phyloP scores from a whole-genome alignment of 148 eudicot genomes.

The Mesembryanthemum crystallinum region DNA sequence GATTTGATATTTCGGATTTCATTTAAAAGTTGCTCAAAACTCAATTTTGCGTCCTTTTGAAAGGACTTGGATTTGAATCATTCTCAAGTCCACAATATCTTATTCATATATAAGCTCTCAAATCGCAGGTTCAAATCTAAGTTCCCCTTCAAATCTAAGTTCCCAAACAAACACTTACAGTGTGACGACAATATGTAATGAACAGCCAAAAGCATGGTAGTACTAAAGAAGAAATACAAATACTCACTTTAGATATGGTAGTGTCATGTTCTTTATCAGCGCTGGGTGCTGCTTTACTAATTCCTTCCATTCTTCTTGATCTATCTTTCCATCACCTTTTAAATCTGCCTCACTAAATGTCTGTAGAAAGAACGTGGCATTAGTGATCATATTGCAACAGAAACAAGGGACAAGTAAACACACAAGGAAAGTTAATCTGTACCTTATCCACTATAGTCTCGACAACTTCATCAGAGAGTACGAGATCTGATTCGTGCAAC shows the following conservation, averaged over 20 bases:
- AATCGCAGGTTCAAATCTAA: no score
- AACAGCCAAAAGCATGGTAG: no score
- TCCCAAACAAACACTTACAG: no score
- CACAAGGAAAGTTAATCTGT: not conserved
- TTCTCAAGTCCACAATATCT: no score
- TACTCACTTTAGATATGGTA: constrained; percentile 85
- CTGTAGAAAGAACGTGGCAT: constrained; percentile 29
- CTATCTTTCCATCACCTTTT: constrained; percentile 77
- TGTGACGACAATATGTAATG: not conserved
- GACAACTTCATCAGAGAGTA: constrained; percentile 55
- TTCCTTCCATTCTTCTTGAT: constrained; percentile 83
- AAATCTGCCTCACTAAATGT: constrained; percentile 73
- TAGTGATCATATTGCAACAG: not conserved
- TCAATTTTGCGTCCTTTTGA: no score
- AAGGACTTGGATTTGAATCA: no score
- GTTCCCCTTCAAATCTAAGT: no score
- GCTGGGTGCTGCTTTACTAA: constrained; percentile 76
- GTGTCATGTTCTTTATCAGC: constrained; percentile 93
- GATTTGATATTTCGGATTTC: no score
- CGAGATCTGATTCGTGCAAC: constrained; percentile 63
- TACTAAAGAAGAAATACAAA: no score
- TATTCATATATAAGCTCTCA: no score
- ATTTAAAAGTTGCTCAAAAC: no score
- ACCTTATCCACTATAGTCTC: constrained; percentile 78
- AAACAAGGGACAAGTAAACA: not conserved